phyloP scores from a whole-genome alignment of 1,284 basidiomycete species.

The Cryptococcus sp. region DNA sequence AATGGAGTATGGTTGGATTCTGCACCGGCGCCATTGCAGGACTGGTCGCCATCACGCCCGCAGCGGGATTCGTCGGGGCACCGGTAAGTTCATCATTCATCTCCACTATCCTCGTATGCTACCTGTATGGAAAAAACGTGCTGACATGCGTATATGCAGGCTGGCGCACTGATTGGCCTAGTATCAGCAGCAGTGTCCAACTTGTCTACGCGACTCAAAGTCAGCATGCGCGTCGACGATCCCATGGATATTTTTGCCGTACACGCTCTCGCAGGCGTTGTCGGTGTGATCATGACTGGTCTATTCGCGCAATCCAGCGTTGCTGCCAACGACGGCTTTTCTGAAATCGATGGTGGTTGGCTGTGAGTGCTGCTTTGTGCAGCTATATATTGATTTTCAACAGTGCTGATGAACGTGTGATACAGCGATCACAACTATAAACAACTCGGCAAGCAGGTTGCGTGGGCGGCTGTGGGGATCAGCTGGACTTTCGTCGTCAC shows the following conservation, averaged over 20 bases:
- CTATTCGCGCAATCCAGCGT: conserved; percentile 76
- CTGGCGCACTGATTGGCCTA: conserved; percentile 69
- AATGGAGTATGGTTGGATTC: conserved; percentile 82
- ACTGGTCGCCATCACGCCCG: conserved; percentile 80
- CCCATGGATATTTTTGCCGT: conserved; percentile 77
- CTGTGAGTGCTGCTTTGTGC: conserved; percentile 46
- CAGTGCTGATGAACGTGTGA: conserved; percentile 4
- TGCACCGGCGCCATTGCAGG: conserved; percentile 68
- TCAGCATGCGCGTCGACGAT: conserved; percentile 51
- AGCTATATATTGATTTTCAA: background rate
- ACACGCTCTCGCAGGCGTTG: conserved; percentile 84
- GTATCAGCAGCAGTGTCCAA: conserved; percentile 76
- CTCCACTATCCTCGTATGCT: conserved; percentile 49
- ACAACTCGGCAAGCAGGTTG: conserved; percentile 79
- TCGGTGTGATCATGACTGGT: conserved; percentile 68
- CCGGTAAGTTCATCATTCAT: conserved; percentile 48
- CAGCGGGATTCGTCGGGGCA: conserved; percentile 54
- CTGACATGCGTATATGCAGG: conserved; percentile 56
- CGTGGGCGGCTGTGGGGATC: conserved; percentile 72
- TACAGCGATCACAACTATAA: conserved; percentile 63
- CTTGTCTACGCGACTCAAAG: conserved; percentile 78
- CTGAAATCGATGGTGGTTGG: conserved; percentile 67
- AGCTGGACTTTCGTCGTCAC: conserved; percentile 60
- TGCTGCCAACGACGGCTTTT: conserved; percentile 65
- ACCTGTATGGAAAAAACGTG: conserved; percentile 49